Base-by-base conservation (phyloP, 352 stramenopile species). In the Stephanocyclus meneghinianus region DNA sequence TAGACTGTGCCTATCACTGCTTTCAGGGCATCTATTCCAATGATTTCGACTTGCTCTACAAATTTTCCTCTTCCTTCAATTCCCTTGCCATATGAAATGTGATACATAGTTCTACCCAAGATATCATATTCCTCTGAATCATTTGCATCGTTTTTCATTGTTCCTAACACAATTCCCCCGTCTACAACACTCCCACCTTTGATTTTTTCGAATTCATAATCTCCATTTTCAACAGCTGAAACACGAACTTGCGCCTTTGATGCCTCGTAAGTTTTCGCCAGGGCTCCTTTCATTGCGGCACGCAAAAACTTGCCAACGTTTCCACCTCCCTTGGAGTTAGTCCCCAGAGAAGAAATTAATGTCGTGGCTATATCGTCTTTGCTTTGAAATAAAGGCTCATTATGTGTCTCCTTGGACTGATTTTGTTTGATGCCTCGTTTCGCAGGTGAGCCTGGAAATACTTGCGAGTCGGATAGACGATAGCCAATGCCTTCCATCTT, bases 211-310 rank as follows among this genome's bases (percentile, higher is more conserved):
- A 77, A 74, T 51, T 11, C 51, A 45, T 75, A 80, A 44, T 67
- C 68, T 69, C 69, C 68, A 53, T 51, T 48, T 71, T 87, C 69
- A 26, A 91, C 80, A 40, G 88, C 81, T n/a, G 81, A 65, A 7
- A 92, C 66, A 29, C 87, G 60, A 37, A 84, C 81, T 64, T 80
- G 77, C 15, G 88, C 85, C 21, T 75, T 64, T 37, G 74, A 91
- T 47, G 76, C 83, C 74, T 93, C 86, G 56, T 91, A 93, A 11
- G 76, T 78, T 67, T 86, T 83, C 18, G 76, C 44, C 6, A 93
- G 80, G 37, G 86, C 84, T 67, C 85, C 82, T 76, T 84, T 90
- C 85, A 91, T 91, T 61, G 83, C 83, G 15, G 63, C 74, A 32
- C 85, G 65, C 37, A 93, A 71, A n/a, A 91, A 78, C 32, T 74